Base-by-base conservation (phyloP, 2,329 filamentous ascomycete species). In the Drechslerella dactyloides region DNA sequence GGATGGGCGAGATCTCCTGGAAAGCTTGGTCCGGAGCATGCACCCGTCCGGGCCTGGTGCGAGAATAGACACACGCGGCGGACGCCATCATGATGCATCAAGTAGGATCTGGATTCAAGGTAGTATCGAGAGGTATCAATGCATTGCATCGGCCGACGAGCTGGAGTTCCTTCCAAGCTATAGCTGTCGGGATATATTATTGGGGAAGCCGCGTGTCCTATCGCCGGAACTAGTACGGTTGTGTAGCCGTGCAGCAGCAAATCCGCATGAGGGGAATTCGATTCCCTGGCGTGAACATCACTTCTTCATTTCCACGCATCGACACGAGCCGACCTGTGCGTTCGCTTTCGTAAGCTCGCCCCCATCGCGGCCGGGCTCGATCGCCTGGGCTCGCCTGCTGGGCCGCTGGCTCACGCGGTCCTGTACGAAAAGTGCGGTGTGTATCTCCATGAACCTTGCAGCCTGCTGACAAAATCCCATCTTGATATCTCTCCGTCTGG, bases 341-440 rank as follows among this genome's bases (percentile, higher is more conserved):
- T 52, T 27, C 37, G 24, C 23, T 53, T 72, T 72, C 68, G 68
- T 72, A 60, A 72, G 60, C 68, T 19, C 23, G 10, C 48, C 46
- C n/a, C 27, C 44, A n/a, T 33, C 35, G 42, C 11, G 15, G 23
- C 51, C n/a, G 50, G 35, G 33, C 35, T 57, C 46, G 50, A 72
- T 72, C 68, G 60, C 60, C 55, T 65, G 65, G 52, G 59, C 56
- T 72, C 68, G 68, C 60, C 60, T 56, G 68, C 54, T 61, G 52
- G 60, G 56, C 60, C 44, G n/a, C 5, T 44, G 10, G 15, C n/a
- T 15, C 40, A 48, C 11, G 3, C 44, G 44, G 15, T 21, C 19
- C 3, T 33, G 27, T 33, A 33, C 27, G 27, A 33, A 33, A 33
- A 33, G 27, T 33, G 8, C 27, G 27, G 27, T 33, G 27, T 33